phyloP scores from a whole-genome alignment of 306 rosid species.

The Pyrus bretschneideri region DNA sequence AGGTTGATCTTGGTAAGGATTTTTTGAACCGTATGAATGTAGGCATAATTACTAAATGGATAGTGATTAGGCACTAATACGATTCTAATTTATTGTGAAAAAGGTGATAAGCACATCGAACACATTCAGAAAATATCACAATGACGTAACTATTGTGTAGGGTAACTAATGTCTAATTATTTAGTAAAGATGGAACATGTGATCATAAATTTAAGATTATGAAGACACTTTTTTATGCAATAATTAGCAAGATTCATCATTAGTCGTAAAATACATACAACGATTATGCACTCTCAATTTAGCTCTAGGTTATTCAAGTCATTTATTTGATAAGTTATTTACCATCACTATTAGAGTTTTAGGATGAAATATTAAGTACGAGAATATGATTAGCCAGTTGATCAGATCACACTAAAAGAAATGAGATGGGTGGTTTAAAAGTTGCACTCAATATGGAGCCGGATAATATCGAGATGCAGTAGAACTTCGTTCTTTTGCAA shows the following conservation, averaged over 20 bases:
- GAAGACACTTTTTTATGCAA: background rate
- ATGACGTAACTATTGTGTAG: background rate
- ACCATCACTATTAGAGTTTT: too few relatives aligned
- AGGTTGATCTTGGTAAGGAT: background rate
- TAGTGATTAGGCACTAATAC: background rate
- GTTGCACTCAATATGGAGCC: background rate
- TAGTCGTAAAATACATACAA: too few relatives aligned
- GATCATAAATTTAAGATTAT: background rate
- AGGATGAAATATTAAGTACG: too few relatives aligned
- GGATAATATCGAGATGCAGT: too few relatives aligned
- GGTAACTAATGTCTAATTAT: background rate
- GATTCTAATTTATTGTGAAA: background rate
- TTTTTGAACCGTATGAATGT: background rate
- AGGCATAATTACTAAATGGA: background rate
- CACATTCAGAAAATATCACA: background rate
- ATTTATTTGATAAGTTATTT: background rate
- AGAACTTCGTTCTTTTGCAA: too few relatives aligned
- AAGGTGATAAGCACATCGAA: background rate
- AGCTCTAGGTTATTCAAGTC: too few relatives aligned
- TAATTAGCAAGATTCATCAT: background rate
- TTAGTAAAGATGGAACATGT: background rate
- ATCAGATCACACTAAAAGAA: fast-evolving
- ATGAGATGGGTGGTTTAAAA: background rate
- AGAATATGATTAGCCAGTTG: fast-evolving
- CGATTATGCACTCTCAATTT: background rate